Evolutionary conservation across 2,329 filamentous ascomycete species (phyloP).

Genomic region (Gnomoniopsis smithogilvyi): DNA sequence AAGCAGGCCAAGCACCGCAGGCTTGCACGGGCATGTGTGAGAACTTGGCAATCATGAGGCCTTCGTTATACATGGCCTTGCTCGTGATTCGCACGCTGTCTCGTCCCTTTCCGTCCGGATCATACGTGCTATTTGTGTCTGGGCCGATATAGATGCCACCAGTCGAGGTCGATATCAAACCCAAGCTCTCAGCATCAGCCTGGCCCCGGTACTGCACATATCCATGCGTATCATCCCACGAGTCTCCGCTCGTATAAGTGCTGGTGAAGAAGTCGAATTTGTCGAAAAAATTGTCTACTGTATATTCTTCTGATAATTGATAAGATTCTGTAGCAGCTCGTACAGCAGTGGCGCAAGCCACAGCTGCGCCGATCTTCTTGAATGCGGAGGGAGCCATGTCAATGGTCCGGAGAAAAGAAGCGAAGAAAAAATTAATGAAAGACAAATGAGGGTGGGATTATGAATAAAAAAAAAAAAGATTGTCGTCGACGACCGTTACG

Average conservation of each 20-base stretch:
- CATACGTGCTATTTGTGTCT: conserved; percentile 4
- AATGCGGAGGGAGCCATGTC: conserved; percentile 12
- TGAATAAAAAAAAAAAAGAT: conserved; percentile 12
- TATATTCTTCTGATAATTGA: conserved; percentile 7
- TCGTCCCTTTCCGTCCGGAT: background rate
- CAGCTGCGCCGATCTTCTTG: conserved; percentile 13
- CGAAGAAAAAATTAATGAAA: conserved; percentile 1
- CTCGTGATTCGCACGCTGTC: conserved; percentile 11
- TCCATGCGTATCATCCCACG: conserved; percentile 59
- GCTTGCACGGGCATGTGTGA: conserved; percentile 11
- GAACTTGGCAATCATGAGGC: conserved; percentile 11
- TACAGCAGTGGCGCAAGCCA: conserved; percentile 11
- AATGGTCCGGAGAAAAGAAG: background rate
- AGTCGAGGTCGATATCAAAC: conserved; percentile 31
- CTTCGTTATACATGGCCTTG: conserved; percentile 8
- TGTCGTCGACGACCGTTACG: conserved; percentile 10
- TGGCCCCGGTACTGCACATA: conserved; percentile 54
- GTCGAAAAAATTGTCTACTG: conserved; percentile 41
- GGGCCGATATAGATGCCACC: conserved; percentile 6
- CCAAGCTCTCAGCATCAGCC: conserved; percentile 30
- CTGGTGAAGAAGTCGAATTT: conserved; percentile 39
- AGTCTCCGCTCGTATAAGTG: conserved; percentile 18
- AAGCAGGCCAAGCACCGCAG: conserved; percentile 15
- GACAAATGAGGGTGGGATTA: conserved; percentile 3
- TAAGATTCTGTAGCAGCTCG: conserved; percentile 11